These are phyloP conservation scores for Vishniacozyma victoriae DNA, from an alignment of 768 basidiomycete species.

Conservation along the genomic window DNA sequence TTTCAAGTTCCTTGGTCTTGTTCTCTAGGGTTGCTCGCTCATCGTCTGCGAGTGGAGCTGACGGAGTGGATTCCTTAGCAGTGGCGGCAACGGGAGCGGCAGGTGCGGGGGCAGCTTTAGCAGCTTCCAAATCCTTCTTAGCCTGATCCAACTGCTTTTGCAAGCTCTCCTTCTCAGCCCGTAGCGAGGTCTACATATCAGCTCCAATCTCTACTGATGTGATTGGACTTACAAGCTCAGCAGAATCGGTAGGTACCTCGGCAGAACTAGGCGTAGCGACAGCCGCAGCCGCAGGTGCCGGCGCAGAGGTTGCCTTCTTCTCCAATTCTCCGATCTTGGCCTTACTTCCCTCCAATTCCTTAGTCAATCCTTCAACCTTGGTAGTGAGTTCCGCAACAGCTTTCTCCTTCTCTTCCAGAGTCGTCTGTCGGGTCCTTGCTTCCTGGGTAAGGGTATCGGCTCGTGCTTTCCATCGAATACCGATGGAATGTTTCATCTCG, in stretches of 20 bases:
- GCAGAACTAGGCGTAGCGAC: neutral
- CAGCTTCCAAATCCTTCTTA: conserved; percentile 30
- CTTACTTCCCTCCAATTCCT: conserved; percentile 17
- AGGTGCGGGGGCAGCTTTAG: conserved; percentile 13
- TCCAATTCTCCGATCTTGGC: conserved; percentile 22
- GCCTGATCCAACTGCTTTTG: conserved; percentile 18
- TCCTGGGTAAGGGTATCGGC: conserved; percentile 16
- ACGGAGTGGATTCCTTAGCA: neutral
- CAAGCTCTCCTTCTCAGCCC: conserved; percentile 19
- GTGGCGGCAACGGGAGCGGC: conserved; percentile 1
- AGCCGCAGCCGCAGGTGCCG: conserved; percentile 1
- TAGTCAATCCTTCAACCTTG: conserved; percentile 10
- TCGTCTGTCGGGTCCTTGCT: conserved; percentile 3
- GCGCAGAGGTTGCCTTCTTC: conserved; percentile 19
- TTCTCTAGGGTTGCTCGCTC: conserved; percentile 3
- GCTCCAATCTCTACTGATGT: neutral
- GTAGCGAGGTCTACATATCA: conserved; percentile 8
- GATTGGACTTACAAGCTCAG: conserved; percentile 21
- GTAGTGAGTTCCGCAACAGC: conserved; percentile 14
- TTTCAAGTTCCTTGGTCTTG: conserved; percentile 20
- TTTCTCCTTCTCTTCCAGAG: conserved; percentile 28
- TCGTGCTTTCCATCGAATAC: conserved; percentile 31
- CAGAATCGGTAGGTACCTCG: neutral
- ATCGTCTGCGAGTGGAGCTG: conserved; percentile 2
- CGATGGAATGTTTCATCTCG: conserved; percentile 21